These are phyloP conservation scores for Articulospora tetracladia DNA, from an alignment of 495 filamentous ascomycete genomes.

Conservation along the genomic window DNA sequence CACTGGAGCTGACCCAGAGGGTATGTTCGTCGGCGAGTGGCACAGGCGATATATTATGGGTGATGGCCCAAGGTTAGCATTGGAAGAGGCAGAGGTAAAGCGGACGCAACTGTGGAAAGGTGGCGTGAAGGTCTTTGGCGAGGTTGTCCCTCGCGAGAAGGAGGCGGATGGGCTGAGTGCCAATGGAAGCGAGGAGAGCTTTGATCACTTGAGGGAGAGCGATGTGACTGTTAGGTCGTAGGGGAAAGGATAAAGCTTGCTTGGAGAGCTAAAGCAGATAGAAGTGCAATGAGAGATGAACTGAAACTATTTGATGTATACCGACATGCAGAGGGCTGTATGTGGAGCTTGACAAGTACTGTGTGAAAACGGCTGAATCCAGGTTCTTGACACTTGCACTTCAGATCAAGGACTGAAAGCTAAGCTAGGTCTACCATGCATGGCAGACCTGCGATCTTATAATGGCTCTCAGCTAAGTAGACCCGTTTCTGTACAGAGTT, in stretches of 20 bases:
- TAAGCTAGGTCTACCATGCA: too few relatives aligned
- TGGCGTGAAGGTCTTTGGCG: slow-evolving; percentile 18
- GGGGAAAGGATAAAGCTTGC: neutral
- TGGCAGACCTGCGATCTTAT: neutral
- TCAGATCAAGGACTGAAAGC: neutral
- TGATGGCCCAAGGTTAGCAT: slow-evolving; percentile 22
- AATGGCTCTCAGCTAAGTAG: too few relatives aligned
- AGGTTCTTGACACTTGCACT: neutral
- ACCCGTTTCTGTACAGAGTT: too few relatives aligned
- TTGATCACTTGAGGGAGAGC: slow-evolving; percentile 21
- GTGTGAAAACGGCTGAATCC: neutral
- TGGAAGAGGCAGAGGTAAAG: slow-evolving; percentile 23
- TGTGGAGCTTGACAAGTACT: too few relatives aligned
- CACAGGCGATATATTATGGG: slow-evolving; percentile 67
- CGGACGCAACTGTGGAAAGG: slow-evolving; percentile 14
- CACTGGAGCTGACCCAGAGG: slow-evolving; percentile 75
- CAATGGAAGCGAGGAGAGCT: slow-evolving; percentile 21
- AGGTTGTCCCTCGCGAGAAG: slow-evolving; percentile 1
- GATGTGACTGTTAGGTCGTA: slow-evolving; percentile 18
- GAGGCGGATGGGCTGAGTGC: slow-evolving; percentile 4
- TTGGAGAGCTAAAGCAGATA: neutral
- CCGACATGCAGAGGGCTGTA: neutral
- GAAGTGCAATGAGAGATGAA: neutral
- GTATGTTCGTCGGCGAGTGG: slow-evolving; percentile 92
- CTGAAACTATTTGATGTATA: neutral